These are phyloP conservation scores for Blastobotrys arbuscula DNA, from an alignment of 1,139 yeast species.

Conservation along the genomic window DNA sequence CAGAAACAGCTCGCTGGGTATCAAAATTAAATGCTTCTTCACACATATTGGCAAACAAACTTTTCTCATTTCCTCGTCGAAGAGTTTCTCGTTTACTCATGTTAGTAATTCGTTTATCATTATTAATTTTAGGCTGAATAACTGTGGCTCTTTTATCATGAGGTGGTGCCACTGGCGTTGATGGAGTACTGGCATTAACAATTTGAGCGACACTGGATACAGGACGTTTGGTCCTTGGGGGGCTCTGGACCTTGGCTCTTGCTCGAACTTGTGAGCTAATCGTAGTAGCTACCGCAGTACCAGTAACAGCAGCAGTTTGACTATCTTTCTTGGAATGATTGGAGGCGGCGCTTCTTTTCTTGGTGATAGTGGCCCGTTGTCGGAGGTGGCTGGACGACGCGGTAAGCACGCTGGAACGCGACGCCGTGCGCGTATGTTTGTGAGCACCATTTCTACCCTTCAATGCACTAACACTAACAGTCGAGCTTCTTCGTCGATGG, in stretches of 20 bases:
- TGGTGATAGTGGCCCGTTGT: background rate
- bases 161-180: constrained; percentile 3
- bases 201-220: background rate
- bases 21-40: constrained; percentile 15
- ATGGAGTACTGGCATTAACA: background rate
- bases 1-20: constrained; percentile 13
- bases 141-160: constrained; percentile 1
- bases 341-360: background rate
- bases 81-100: background rate
- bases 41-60: constrained; percentile 15
- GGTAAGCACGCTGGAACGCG: constrained; percentile 22
- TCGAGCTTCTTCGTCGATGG: constrained; percentile 15
- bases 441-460: background rate
- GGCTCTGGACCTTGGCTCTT: background rate
- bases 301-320: background rate
- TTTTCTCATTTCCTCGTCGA: no score
- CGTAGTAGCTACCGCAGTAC: constrained; percentile 3
- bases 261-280: constrained; percentile 1
- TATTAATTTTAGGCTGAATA: background rate
- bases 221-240: background rate
- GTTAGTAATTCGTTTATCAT: background rate
- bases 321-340: background rate
- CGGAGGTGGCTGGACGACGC: constrained; percentile 26
- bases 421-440: constrained; percentile 22
- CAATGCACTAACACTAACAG: constrained; percentile 9